Evolutionary conservation across 345 rosid species (phyloP), one percentile per base, ranked within the genome.

Genomic region (Trapa bicornis): DNA sequence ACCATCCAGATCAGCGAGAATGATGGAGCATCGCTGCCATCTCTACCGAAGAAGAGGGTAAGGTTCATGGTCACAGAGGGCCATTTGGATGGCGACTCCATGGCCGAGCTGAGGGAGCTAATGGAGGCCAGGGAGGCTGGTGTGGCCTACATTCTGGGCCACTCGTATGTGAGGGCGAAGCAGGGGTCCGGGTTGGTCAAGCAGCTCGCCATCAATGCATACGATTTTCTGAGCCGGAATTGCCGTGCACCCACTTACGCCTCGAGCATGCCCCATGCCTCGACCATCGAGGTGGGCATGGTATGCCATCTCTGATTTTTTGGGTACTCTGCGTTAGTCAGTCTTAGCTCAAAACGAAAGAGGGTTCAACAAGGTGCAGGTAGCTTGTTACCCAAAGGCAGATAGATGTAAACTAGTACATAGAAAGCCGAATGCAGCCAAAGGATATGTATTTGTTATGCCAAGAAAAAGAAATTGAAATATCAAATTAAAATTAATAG

Each of bases 211-310:
- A 78, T 94, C 37, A 79, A 94, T 64, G 62, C 76, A 38, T 94
- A 89, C 12, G 96, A 86, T 77, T 91, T 94, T 73, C 79, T 94
- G 77, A 79, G 95, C 70, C 83, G 93, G 79, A 94, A 94, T 65
- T 84, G 83, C 72, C 76, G 97, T 64, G 69, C 84, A 4, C 81
- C 88, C 0, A 70, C 81, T 8, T 75, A 73, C 61, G 83, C 78
- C 3, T 68, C 84, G 56, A 86, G 80, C 10, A 74, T 79, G 32
- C 93, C 97, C 0, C 93, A 87, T 50, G 95, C 89, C 1, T 89
- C 96, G 8, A 94, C 95, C 1, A 76, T 94, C 68, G 97, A 94
- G 75, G 99, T 94, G 15, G 99, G 97, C 58, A 89, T 94, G 99
- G 42, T 89, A 1, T 91, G 88, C 78, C 71, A 78, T 80, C 90